Evolutionary conservation across 2,329 filamentous ascomycete genomes (phyloP).

Genomic region (Pestalotiopsis sp.): DNA sequence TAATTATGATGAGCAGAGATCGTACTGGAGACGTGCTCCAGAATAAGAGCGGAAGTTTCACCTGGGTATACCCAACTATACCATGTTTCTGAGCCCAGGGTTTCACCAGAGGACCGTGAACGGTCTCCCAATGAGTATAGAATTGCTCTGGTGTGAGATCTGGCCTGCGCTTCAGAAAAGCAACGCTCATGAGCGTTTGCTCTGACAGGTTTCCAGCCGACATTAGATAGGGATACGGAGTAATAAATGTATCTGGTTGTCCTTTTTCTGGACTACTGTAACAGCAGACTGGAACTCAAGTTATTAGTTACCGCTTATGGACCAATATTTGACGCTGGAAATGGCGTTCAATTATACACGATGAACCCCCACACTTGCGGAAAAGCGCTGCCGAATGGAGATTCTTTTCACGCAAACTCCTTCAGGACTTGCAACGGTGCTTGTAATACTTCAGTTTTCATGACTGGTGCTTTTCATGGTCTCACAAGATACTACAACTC

Average conservation of each 20-base stretch:
- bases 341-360: background rate
- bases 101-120: slow-evolving; percentile 34
- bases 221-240: background rate
- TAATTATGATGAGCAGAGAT: slow-evolving; percentile 3
- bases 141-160: slow-evolving; percentile 31
- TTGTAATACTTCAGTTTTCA: background rate
- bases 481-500: background rate
- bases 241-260: background rate
- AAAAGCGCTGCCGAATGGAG: background rate
- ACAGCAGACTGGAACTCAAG: background rate
- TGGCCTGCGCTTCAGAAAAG: slow-evolving; percentile 31
- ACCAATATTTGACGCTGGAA: background rate
- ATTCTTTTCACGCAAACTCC: background rate
- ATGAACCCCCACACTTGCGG: background rate
- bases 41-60: background rate
- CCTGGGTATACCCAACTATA: slow-evolving; percentile 33
- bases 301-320: background rate
- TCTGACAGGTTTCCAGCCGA: background rate
- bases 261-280: too few species aligned
- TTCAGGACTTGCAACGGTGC: background rate
- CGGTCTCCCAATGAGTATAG: slow-evolving; percentile 36
- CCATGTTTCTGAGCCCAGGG: slow-evolving; percentile 37
- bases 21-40: background rate
- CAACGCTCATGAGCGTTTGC: slow-evolving; percentile 18
- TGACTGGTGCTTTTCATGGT: background rate